phyloP scores from a whole-genome alignment of 768 basidiomycete species.

The Boletus speciosus region DNA sequence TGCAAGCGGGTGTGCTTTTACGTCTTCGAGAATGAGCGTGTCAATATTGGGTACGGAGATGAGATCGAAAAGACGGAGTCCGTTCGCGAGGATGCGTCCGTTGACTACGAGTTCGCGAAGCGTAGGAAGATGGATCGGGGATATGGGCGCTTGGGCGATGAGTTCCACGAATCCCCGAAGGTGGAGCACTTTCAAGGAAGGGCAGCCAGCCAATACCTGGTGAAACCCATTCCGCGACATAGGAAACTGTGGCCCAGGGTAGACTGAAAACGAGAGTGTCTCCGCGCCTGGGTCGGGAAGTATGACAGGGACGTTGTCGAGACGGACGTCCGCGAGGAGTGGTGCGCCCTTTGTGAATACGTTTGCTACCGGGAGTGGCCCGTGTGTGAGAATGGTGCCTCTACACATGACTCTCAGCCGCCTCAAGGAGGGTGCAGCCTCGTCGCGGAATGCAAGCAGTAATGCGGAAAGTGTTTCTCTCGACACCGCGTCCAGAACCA shows the following conservation, averaged over 20 bases:
- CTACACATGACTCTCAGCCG: constrained; percentile 30
- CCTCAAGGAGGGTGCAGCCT: constrained; percentile 25
- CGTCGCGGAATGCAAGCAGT: constrained; percentile 22
- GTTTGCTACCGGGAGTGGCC: constrained; percentile 20
- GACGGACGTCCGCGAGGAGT: constrained; percentile 29
- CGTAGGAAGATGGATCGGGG: constrained; percentile 21
- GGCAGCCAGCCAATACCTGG: constrained; percentile 18
- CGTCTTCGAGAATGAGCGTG: constrained; percentile 30
- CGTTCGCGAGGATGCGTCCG: constrained; percentile 27
- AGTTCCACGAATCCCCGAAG: constrained; percentile 33
- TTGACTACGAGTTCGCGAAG: constrained; percentile 32
- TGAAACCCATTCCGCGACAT: constrained; percentile 25
- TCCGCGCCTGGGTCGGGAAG: constrained; percentile 20
- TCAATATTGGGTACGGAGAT: constrained; percentile 32
- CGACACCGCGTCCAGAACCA: constrained; percentile 31
- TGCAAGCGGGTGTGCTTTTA: constrained; percentile 24
- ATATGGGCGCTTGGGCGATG: constrained; percentile 14
- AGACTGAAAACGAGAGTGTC: constrained; percentile 32
- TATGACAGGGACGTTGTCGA: constrained; percentile 31
- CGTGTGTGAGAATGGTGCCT: constrained; percentile 27
- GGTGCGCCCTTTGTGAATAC: constrained; percentile 34
- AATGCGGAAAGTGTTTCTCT: constrained; percentile 27
- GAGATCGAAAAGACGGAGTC: constrained; percentile 31
- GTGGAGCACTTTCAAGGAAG: constrained; percentile 22
- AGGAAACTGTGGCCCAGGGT: constrained; percentile 32